Evolutionary conservation across 176 grass and related monocot genomes (phyloP), one percentile per base, ranked within the genome.

Genomic region (Guadua angustifolia): DNA sequence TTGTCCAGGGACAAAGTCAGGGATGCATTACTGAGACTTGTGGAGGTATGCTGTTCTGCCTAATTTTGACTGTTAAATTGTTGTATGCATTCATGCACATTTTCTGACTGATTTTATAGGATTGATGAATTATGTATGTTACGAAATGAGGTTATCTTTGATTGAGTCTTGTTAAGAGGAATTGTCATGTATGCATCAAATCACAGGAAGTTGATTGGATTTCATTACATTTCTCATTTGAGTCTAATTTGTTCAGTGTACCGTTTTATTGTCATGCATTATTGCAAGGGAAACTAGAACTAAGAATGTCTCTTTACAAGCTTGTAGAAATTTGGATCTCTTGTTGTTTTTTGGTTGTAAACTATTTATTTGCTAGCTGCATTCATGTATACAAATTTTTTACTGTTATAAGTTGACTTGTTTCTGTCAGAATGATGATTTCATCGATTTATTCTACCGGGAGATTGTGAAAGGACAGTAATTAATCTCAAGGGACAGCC

Each of bases 11-110:
- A 90, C 18, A 77, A 77, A 80, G 65, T 94, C 32, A 78, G 83
- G 78, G 88, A 86, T 88, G 83, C 82, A 63, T 79, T 94, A 32
- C 29, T 73, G 73, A 88, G 83, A 39, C 92, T 94, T 78, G 92
- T 81, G 14, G 83, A 86, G 88, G 92, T 94, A 90, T 15, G 40
- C 22, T 53, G 35, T 35, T 56, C 64, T 71, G 55, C 32, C 46
- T 45, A 66, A 65, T 62, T 78, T 79, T 47, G 21, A 1, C 32
- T 79, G 6, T 65, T 61, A 24, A 47, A 35, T 69, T 39, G 18
- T 21, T 84, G 36, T 69, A 6, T 56, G 61, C 32, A 10, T 66
- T 29, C 36, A 60, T 43, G 21, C 21, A 25, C 5, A 60, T 40
- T 17, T 59, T 50, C 42, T 36, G 5, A 29, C 1, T 24, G 19